Conservation (phyloP, 164 flowering plant species). For the Nymphaea thermarum region DNA sequence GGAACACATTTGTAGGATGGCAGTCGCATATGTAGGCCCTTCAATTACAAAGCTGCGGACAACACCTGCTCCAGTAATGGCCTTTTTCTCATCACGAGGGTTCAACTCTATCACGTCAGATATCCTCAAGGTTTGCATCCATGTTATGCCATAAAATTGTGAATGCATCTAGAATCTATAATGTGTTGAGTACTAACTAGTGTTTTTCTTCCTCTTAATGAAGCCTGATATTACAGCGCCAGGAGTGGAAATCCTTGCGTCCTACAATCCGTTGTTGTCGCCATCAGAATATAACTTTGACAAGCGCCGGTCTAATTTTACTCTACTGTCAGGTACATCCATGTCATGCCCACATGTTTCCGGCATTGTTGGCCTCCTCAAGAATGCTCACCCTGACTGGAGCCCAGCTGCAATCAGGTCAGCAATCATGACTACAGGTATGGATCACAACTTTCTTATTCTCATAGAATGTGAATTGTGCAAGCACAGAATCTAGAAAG, state of each 20-base stretch:
- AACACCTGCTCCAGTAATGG: slow-evolving; percentile 34
- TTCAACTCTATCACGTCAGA: slow-evolving; percentile 33
- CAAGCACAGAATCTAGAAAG: too few species aligned
- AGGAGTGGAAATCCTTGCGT: slow-evolving; percentile 55
- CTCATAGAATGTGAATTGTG: background rate
- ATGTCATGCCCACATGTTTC: slow-evolving; percentile 77
- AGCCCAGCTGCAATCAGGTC: slow-evolving; percentile 65
- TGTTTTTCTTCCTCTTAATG: background rate
- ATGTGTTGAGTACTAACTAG: too few species aligned
- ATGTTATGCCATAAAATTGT: too few species aligned
- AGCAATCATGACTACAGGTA: slow-evolving; percentile 47
- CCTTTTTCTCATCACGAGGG: slow-evolving; percentile 37
- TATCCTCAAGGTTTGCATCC: slow-evolving; percentile 24
- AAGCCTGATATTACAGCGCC: slow-evolving; percentile 79
- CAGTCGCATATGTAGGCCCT: slow-evolving; percentile 23
- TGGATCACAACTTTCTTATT: background rate
- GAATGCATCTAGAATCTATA: too few species aligned
- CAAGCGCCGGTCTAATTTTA: slow-evolving; percentile 28
- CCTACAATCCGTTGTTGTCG: slow-evolving; percentile 31
- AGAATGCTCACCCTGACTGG: slow-evolving; percentile 47
- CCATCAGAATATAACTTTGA: slow-evolving; percentile 39
- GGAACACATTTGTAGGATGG: slow-evolving; percentile 16
- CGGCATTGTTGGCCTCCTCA: slow-evolving; percentile 57
- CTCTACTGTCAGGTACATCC: slow-evolving; percentile 52
- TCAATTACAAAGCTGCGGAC: slow-evolving; percentile 17